phyloP scores from a whole-genome alignment of 768 basidiomycete species.

The Calocybe cyanea region DNA sequence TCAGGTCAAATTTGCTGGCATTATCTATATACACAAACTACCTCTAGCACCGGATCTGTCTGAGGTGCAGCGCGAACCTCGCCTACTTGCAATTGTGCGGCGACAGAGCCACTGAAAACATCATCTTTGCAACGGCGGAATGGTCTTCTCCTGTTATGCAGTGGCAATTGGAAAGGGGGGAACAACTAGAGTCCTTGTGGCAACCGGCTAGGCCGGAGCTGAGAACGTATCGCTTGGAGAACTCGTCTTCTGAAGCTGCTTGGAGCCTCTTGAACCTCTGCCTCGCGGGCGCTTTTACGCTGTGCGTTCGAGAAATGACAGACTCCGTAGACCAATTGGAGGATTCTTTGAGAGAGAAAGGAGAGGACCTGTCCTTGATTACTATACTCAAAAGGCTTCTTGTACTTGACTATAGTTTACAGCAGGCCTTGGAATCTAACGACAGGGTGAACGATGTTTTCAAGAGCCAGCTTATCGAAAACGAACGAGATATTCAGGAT shows the following conservation, averaged over 20 bases:
- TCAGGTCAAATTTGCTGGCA: conserved; percentile 12
- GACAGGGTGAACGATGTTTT: too few species aligned
- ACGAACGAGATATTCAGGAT: too few species aligned
- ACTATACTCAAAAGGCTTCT: too few species aligned
- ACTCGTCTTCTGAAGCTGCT: conserved; percentile 11
- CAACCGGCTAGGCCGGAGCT: conserved; percentile 8
- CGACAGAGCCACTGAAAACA: conserved; percentile 7
- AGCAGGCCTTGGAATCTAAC: too few species aligned
- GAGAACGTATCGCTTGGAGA: too few species aligned
- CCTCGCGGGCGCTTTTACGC: too few species aligned
- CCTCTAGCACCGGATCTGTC: conserved; percentile 8
- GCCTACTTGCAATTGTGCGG: conserved; percentile 13
- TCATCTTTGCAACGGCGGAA: conserved; percentile 14
- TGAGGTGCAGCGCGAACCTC: conserved; percentile 7
- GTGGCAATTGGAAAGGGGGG: conserved; percentile 5
- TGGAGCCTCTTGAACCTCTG: conserved; percentile 13
- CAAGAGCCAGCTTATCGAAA: too few species aligned
- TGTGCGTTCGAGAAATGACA: too few species aligned
- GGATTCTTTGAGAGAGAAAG: too few species aligned
- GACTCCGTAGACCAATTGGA: too few species aligned
- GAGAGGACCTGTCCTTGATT: too few species aligned
- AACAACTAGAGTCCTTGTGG: conserved; percentile 6
- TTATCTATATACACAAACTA: conserved; percentile 13
- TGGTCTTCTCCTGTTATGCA: conserved; percentile 8
- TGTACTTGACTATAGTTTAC: too few species aligned